Conservation (phyloP, 2,329 filamentous ascomycete genomes). For the Endoconidiophora polonica region DNA sequence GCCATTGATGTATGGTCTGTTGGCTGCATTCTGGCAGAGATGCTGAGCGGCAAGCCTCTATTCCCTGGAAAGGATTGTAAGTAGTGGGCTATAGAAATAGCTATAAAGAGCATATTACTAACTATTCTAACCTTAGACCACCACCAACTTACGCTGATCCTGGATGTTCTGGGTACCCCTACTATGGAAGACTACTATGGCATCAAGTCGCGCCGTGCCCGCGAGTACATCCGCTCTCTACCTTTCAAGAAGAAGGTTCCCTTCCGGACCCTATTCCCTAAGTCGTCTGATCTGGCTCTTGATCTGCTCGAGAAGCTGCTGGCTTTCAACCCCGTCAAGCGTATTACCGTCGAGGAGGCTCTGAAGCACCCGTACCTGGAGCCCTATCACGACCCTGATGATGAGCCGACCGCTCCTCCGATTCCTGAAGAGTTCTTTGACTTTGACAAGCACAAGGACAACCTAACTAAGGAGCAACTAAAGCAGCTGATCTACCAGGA, state of each 20-base stretch:
- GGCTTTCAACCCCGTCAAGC: constrained; percentile 96
- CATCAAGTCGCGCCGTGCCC: constrained; percentile 92
- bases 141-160: constrained; percentile 90
- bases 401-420: constrained; percentile 88
- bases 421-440: constrained; percentile 99
- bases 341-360: constrained; percentile 93
- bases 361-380: constrained; percentile 96
- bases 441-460: constrained; percentile 99
- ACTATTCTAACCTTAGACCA: constrained; percentile 46
- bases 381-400: constrained; percentile 96
- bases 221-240: constrained; percentile 94
- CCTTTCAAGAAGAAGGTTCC: constrained; percentile 99
- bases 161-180: constrained; percentile 91
- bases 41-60: constrained; percentile 94
- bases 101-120: neutral
- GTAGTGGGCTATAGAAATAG: constrained; percentile 21
- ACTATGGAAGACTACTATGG: constrained; percentile 99
- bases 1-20: constrained; percentile 99
- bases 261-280: constrained; percentile 91
- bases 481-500: constrained; percentile 97
- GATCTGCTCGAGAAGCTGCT: constrained; percentile 90
- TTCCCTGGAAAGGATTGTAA: constrained; percentile 97
- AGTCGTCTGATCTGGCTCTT: constrained; percentile 92
- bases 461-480: constrained; percentile 91
- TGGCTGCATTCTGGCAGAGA: constrained; percentile 93